Conservation (phyloP, 1,284 basidiomycete species). For the Malassezia arunalokei region DNA sequence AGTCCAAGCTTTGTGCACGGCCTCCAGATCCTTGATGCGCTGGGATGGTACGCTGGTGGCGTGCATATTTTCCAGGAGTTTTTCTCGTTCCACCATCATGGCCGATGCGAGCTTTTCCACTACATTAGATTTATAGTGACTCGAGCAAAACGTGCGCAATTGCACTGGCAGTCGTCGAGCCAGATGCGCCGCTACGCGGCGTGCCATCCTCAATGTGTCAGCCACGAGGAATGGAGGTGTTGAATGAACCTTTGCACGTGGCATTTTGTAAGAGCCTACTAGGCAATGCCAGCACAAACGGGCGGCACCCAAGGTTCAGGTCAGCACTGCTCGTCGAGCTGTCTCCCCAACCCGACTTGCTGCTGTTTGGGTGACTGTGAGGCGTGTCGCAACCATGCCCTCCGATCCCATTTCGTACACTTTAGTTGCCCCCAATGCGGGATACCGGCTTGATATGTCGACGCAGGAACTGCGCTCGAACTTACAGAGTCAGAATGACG, state of each 20-base stretch:
- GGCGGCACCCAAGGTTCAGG: too few relatives aligned
- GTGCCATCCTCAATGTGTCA: too few relatives aligned
- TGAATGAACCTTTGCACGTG: constrained; percentile 4
- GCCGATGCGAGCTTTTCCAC: constrained; percentile 14
- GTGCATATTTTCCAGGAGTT: constrained; percentile 6
- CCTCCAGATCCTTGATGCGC: constrained; percentile 52
- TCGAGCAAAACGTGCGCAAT: too few relatives aligned
- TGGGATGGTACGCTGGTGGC: background rate
- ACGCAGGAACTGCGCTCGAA: constrained; percentile 63
- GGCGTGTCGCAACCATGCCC: constrained; percentile 4
- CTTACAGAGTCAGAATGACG: constrained; percentile 91
- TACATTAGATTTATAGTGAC: background rate
- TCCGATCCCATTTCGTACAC: constrained; percentile 16
- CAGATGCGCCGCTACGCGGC: too few relatives aligned
- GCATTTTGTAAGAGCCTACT: background rate
- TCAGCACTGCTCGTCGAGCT: too few relatives aligned
- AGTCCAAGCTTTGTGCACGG: constrained; percentile 52
- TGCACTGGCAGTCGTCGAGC: too few relatives aligned
- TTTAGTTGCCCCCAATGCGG: constrained; percentile 12
- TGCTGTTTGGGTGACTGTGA: background rate
- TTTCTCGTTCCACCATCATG: constrained; percentile 20
- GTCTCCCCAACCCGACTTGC: too few relatives aligned
- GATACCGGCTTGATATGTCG: constrained; percentile 20
- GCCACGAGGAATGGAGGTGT: too few relatives aligned
- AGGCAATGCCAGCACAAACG: background rate